Base-by-base conservation (phyloP, 2,329 filamentous ascomycete species). In the Cordyceps militaris region DNA sequence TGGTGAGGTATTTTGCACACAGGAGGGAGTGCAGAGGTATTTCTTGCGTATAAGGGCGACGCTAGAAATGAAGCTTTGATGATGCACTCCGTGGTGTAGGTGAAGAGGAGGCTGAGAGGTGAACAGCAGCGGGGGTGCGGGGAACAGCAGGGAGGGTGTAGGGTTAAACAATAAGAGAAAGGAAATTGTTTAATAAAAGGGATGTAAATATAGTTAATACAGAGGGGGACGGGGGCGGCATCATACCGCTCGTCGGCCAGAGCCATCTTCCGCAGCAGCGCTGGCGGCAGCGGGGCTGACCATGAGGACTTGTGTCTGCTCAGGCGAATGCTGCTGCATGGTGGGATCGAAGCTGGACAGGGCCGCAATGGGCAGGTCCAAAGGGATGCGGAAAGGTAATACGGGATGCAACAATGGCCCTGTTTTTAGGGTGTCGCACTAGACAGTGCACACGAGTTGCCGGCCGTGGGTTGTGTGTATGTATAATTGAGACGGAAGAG, bases 191-290 rank as follows among this genome's bases (percentile, higher is more conserved):
- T 21, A 44, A 24, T 16, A 34, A 38, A 38, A 40, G 21, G 3
- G 21, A 28, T 34, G 46, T 21, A 48, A 42, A 21, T 14, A 21
- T 11, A 10, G 10, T 44, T 14, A 19, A 30, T 19, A 47, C 2
- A 19, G 9, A 23, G 23, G 16, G 40, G 28, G 46, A 48, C 16
- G 26, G 26, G 36, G 55, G 38, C n/a, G 10, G 47, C 26, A 34
- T 58, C 56, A 42, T 58, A 58, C 56, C 43, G 56, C 56, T 54
- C 56, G 56, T 36, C 56, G 56, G 47, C 54, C 54, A 52, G 56
- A 58, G 40, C n/a, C 56, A 58, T 58, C 56, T 24, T 58, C 56
- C 9, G 54, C 34, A 48, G 32, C 43, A 24, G 49, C 30, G 24
- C 11, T 26, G 32, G 43, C 32, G 36, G 49, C 49, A 54, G 56